Conservation (phyloP, 2,329 filamentous ascomycete genomes). For the Pseudofabraea citricarpa region DNA sequence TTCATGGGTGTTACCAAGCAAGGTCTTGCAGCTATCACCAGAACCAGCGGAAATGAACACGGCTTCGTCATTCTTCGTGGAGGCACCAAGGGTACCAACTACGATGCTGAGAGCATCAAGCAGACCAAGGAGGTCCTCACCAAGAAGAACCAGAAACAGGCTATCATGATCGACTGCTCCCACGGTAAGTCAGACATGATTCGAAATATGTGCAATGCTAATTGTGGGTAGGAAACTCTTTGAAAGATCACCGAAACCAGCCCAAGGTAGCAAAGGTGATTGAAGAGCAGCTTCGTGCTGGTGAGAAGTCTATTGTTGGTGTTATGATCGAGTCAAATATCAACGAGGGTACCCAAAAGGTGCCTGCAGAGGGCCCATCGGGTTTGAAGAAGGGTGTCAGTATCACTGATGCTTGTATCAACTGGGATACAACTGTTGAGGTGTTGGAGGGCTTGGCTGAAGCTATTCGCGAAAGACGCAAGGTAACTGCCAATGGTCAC, state of each 20-base stretch:
- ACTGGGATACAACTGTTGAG: slow-evolving; percentile 80
- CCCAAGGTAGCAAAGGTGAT: slow-evolving; percentile 83
- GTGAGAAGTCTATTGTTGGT: slow-evolving; percentile 84
- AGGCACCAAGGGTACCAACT: slow-evolving; percentile 91
- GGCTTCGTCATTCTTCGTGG: slow-evolving; percentile 95
- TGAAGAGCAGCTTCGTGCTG: slow-evolving; percentile 79
- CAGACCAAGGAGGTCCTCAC: slow-evolving; percentile 75
- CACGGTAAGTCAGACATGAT: slow-evolving; percentile 71
- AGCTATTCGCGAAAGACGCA: slow-evolving; percentile 73
- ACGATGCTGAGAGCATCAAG: slow-evolving; percentile 76
- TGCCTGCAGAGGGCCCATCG: slow-evolving; percentile 73
- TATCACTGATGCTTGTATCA: slow-evolving; percentile 94
- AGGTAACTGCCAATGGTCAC: slow-evolving; percentile 25
- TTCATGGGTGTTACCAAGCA: slow-evolving; percentile 99
- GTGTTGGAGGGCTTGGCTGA: slow-evolving; percentile 81
- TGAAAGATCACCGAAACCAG: slow-evolving; percentile 96
- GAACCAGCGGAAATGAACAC: slow-evolving; percentile 91
- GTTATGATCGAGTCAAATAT: slow-evolving; percentile 99
- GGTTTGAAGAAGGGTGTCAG: slow-evolving; percentile 83
- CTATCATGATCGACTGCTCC: slow-evolving; percentile 97
- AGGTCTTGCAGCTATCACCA: slow-evolving; percentile 89
- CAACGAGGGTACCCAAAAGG: slow-evolving; percentile 85
- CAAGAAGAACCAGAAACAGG: slow-evolving; percentile 67
- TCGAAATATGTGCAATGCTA: too few relatives aligned
- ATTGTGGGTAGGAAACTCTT: slow-evolving; percentile 74